Conservation (phyloP, 129 eudicot genomes). For the Lonicera japonica region DNA sequence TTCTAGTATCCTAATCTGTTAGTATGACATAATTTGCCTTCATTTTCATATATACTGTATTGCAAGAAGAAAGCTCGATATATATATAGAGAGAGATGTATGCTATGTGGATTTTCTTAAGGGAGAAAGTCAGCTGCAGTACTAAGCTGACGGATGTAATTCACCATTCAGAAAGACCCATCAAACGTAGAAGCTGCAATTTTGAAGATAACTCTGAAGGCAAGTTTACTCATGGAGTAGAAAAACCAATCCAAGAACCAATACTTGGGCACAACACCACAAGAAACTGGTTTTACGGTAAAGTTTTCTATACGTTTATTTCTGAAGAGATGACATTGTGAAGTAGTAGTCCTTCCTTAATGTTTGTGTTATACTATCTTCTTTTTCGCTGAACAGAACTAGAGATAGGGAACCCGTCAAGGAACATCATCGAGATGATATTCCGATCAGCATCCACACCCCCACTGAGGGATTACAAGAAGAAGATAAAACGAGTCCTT, state of each 20-base stretch:
- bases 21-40: no score
- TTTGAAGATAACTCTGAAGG: slow-evolving; percentile 5
- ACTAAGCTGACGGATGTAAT: slow-evolving; percentile 30
- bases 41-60: no score
- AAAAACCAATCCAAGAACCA: background rate
- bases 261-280: slow-evolving; percentile 4
- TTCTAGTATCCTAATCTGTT: no score
- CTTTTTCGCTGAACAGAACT: slow-evolving; percentile 23
- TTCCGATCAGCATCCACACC: slow-evolving; percentile 21
- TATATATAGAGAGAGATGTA: slow-evolving; percentile 5
- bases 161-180: slow-evolving; percentile 8
- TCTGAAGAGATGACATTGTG: no score
- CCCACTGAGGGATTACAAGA: slow-evolving; percentile 18
- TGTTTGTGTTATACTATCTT: background rate
- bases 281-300: slow-evolving; percentile 20
- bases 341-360: background rate
- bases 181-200: slow-evolving; percentile 4
- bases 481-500: slow-evolving; percentile 28
- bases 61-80: no score
- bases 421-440: slow-evolving; percentile 48
- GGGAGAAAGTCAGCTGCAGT: slow-evolving; percentile 14
- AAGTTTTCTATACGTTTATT: background rate
- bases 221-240: background rate
- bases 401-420: slow-evolving; percentile 35
- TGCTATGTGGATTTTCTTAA: slow-evolving; percentile 14